Evolutionary conservation across 75 land plant genomes (phyloP).

Genomic region (Pinus taeda): DNA sequence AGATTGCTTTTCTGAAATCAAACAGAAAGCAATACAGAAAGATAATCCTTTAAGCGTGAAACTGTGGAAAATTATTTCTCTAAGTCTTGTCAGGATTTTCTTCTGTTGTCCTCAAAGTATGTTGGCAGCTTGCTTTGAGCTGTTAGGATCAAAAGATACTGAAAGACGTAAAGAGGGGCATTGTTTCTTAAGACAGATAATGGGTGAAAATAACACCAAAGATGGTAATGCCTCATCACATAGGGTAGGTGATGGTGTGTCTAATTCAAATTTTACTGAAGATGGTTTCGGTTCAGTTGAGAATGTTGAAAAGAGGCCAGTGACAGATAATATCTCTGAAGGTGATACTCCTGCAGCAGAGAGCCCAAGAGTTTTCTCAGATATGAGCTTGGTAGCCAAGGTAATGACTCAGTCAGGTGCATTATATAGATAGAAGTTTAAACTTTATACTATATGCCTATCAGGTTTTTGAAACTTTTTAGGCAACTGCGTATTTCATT

Average conservation of each 20-base stretch:
- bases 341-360: background rate
- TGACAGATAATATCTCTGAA: background rate
- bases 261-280: background rate
- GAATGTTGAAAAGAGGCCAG: slow-evolving; percentile 3
- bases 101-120: slow-evolving; percentile 52
- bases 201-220: slow-evolving; percentile 12
- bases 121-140: slow-evolving; percentile 73
- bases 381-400: slow-evolving; percentile 1
- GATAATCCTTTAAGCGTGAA: slow-evolving; percentile 25
- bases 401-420: background rate
- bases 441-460: background rate
- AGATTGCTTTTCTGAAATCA: slow-evolving; percentile 34
- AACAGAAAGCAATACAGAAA: slow-evolving; percentile 28
- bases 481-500: no score
- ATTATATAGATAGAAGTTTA: background rate
- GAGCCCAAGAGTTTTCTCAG: background rate
- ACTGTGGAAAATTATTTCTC: slow-evolving; percentile 33
- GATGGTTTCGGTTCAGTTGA: background rate
- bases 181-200: slow-evolving; percentile 64
- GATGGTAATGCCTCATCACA: background rate
- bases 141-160: slow-evolving; percentile 34
- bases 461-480: background rate
- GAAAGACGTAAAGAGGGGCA: slow-evolving; percentile 37
- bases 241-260: background rate
- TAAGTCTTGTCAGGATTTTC: slow-evolving; percentile 56